phyloP scores from a whole-genome alignment of 1,284 basidiomycete species.

The Melampsora larici-populina region DNA sequence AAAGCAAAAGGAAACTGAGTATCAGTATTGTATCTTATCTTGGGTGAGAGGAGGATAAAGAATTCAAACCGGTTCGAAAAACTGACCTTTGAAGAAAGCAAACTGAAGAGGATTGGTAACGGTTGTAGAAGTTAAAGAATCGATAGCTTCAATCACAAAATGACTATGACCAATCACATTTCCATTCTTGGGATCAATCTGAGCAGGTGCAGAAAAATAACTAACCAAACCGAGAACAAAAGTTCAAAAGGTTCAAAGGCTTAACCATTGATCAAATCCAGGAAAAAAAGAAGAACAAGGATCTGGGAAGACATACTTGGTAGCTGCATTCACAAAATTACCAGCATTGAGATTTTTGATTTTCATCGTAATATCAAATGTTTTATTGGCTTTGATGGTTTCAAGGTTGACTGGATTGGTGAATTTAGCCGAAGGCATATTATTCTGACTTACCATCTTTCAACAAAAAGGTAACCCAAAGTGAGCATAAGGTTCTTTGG shows the following conservation, averaged over 20 bases:
- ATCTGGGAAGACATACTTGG: too few relatives aligned
- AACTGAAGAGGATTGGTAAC: constrained; percentile 25
- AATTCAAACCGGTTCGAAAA: background rate
- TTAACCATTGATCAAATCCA: too few relatives aligned
- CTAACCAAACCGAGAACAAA: background rate
- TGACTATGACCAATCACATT: constrained; percentile 27
- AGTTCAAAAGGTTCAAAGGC: too few relatives aligned
- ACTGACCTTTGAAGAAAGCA: constrained; percentile 36
- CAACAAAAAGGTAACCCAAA: background rate
- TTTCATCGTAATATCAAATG: background rate
- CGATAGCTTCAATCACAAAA: constrained; percentile 10
- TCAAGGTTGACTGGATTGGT: constrained; percentile 13
- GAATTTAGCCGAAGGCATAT: constrained; percentile 35
- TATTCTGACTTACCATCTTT: constrained; percentile 19
- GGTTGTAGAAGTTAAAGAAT: constrained; percentile 13
- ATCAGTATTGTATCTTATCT: too few relatives aligned
- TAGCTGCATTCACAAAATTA: constrained; percentile 24
- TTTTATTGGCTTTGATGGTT: background rate
- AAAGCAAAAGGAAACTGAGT: too few relatives aligned
- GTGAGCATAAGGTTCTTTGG: too few relatives aligned
- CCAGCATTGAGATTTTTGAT: constrained; percentile 11
- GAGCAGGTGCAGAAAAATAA: constrained; percentile 14
- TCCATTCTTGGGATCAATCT: constrained; percentile 22
- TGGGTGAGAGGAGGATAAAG: too few relatives aligned
- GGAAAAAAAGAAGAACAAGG: too few relatives aligned